A percentile compares a stretch with the other conserved stretches of the same genome.
These are phyloP conservation scores for Solanum appendiculatum DNA, from an alignment of 257 asterid genomes.

Conservation along the genomic window DNA sequence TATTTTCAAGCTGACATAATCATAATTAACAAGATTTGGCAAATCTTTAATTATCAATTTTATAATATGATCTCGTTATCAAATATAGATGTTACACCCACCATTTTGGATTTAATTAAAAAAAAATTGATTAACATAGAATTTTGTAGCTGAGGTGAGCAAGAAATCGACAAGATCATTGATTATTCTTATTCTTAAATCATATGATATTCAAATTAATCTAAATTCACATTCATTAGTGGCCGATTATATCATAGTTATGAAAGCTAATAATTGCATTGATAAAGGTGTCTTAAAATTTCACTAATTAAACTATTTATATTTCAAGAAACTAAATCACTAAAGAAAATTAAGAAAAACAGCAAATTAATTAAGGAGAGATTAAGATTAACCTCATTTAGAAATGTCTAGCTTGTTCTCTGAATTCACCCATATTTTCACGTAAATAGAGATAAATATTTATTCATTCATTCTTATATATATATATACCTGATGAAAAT, in stretches of 20 bases:
- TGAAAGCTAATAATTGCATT: background rate
- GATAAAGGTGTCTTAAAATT: background rate
- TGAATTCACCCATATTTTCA: background rate
- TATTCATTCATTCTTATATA: background rate
- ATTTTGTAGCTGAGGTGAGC: too few species aligned
- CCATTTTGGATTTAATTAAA: background rate
- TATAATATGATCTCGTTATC: background rate
- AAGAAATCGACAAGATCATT: too few species aligned
- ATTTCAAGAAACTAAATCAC: background rate
- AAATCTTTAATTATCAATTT: background rate
- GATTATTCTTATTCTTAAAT: too few species aligned
- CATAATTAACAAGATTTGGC: background rate
- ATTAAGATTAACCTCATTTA: background rate
- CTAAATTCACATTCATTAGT: too few species aligned
- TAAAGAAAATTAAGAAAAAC: background rate
- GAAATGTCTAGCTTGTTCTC: background rate
- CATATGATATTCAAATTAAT: too few species aligned
- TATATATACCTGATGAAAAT: background rate
- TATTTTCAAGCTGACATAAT: background rate
- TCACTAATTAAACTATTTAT: too few species aligned
- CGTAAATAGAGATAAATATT: background rate
- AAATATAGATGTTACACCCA: background rate
- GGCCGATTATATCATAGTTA: too few species aligned
- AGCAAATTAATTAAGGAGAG: background rate
- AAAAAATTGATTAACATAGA: too few species aligned